Conservation (phyloP, 768 basidiomycete species). For the Leccinum olivaceopallidum region DNA sequence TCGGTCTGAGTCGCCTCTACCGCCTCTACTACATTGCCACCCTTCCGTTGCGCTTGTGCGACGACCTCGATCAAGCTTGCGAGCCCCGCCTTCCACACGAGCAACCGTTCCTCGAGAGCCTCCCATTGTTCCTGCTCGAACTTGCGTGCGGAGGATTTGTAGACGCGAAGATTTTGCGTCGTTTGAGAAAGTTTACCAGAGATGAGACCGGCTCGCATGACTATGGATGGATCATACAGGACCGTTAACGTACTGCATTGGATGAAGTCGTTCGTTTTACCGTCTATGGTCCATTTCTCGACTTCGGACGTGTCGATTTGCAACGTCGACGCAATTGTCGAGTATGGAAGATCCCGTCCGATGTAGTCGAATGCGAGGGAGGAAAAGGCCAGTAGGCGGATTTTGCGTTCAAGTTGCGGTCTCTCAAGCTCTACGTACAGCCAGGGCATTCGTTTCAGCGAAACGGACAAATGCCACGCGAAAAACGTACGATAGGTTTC, state of each 20-base stretch:
- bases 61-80: slow-evolving; percentile 71
- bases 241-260: not conserved
- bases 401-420: slow-evolving; percentile 70
- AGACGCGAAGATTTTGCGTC: slow-evolving; percentile 69
- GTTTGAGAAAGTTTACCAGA: slow-evolving; percentile 85
- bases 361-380: slow-evolving; percentile 77
- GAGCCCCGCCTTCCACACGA: slow-evolving; percentile 78
- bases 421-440: slow-evolving; percentile 50
- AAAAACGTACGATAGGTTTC: slow-evolving; percentile 55
- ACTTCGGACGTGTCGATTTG: slow-evolving; percentile 67
- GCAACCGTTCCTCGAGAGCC: slow-evolving; percentile 66
- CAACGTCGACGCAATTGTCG: slow-evolving; percentile 64
- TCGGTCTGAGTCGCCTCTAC: slow-evolving; percentile 25
- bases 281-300: slow-evolving; percentile 87
- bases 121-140: slow-evolving; percentile 84
- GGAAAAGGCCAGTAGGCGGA: slow-evolving; percentile 74
- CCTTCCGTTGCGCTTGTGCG: slow-evolving; percentile 49
- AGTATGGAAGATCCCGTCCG: slow-evolving; percentile 71
- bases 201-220: slow-evolving; percentile 77
- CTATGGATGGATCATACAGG: slow-evolving; percentile 36
- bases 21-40: slow-evolving; percentile 21
- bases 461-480: not conserved
- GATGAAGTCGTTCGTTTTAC: slow-evolving; percentile 38
- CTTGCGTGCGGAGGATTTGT: slow-evolving; percentile 69
- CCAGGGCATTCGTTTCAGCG: not conserved